Percentiles rank a stretch among this genome's conserved stretches.
phyloP scores from a whole-genome alignment of 2,329 filamentous ascomycete species.

The Phaeosphaeriaceae sp. region DNA sequence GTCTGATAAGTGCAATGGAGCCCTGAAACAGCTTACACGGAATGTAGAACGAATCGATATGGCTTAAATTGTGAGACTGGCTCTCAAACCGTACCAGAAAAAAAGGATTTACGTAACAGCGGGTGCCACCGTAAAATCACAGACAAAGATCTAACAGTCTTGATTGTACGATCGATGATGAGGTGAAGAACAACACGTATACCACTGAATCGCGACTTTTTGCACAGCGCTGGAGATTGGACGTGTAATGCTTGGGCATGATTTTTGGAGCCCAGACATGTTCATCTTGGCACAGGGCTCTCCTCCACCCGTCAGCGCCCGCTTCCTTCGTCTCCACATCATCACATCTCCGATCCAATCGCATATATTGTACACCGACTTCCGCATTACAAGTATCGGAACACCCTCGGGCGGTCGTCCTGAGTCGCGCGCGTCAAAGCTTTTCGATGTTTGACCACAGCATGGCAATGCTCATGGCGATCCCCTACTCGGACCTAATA shows the following conservation, averaged over 20 bases:
- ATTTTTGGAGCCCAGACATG: not conserved
- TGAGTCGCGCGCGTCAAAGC: not conserved
- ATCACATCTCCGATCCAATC: constrained; percentile 4
- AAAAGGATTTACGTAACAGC: too few relatives aligned
- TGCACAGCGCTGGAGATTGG: too few relatives aligned
- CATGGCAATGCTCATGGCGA: not conserved
- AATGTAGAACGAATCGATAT: too few relatives aligned
- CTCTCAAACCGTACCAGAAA: too few relatives aligned
- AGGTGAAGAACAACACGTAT: too few relatives aligned
- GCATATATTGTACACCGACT: constrained; percentile 3
- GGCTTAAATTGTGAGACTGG: too few relatives aligned
- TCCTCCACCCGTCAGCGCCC: not conserved
- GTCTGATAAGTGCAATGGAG: too few relatives aligned
- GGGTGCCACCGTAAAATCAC: too few relatives aligned
- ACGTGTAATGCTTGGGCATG: constrained; percentile 3
- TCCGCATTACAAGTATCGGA: not conserved
- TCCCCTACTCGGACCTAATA: not conserved
- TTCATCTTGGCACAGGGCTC: constrained; percentile 18
- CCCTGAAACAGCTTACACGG: too few relatives aligned
- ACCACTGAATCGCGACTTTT: too few relatives aligned
- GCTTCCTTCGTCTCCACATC: constrained; percentile 3
- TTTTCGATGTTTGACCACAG: not conserved
- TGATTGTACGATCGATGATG: too few relatives aligned
- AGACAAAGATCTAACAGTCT: too few relatives aligned
- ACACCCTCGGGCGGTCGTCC: not conserved